A percentile compares a stretch with the other conserved stretches of the same genome.
phyloP scores from a whole-genome alignment of 768 basidiomycete species.

The Lactarius tabidus region DNA sequence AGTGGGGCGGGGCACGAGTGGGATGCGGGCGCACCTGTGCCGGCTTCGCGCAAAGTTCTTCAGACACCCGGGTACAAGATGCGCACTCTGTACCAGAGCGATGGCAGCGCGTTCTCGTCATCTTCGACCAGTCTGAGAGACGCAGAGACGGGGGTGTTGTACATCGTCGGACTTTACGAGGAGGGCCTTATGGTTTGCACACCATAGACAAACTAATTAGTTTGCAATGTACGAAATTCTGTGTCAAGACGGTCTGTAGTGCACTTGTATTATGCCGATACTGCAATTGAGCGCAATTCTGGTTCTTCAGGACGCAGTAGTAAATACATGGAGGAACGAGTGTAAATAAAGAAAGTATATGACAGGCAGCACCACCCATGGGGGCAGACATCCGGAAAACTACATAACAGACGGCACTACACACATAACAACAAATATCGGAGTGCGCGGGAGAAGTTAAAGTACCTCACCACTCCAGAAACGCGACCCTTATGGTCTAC shows the following conservation, averaged over 20 bases:
- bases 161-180: constrained; percentile 56
- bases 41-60: constrained; percentile 42
- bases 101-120: constrained; percentile 55
- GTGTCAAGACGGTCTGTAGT: not conserved
- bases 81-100: constrained; percentile 69
- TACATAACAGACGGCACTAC: constrained; percentile 7
- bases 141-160: constrained; percentile 44
- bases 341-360: constrained; percentile 11
- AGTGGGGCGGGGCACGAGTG: constrained; percentile 27
- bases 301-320: constrained; percentile 6
- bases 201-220: constrained; percentile 26
- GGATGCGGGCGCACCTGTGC: constrained; percentile 46
- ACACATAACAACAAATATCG: constrained; percentile 7
- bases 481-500: constrained; percentile 7
- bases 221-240: not conserved
- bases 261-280: not conserved
- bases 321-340: constrained; percentile 15
- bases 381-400: constrained; percentile 6
- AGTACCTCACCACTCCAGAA: not conserved
- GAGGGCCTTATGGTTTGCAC: constrained; percentile 51
- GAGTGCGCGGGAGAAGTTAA: not conserved
- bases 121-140: constrained; percentile 54
- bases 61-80: constrained; percentile 39
- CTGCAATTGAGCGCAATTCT: not conserved
- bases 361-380: constrained; percentile 1